A percentile compares a stretch with the other conserved stretches of the same genome.
phyloP scores from a whole-genome alignment of 345 rosid species.

The Isatis tinctoria region DNA sequence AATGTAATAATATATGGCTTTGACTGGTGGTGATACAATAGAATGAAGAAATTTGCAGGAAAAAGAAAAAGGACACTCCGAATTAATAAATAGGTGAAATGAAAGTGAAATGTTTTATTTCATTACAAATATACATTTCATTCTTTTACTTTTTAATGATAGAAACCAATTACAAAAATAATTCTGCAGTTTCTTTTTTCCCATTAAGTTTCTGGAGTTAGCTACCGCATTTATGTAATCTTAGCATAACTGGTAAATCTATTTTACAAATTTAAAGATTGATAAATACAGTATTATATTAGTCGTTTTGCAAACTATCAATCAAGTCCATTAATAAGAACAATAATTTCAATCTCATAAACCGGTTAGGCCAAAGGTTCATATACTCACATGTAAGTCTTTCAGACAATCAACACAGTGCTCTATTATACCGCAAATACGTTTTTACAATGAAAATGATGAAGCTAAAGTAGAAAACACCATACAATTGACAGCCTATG shows the following conservation, averaged over 20 bases:
- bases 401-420: too few relatives aligned
- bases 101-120: not conserved
- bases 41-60: not conserved
- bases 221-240: too few relatives aligned
- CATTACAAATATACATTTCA: not conserved
- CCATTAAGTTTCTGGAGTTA: not conserved
- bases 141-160: not conserved
- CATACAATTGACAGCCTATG: constrained; percentile 21
- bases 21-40: not conserved
- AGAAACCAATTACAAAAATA: not conserved
- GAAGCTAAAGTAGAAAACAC: constrained; percentile 7
- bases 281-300: not conserved
- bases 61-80: not conserved
- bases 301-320: not conserved
- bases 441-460: not conserved
- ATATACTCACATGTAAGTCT: not conserved
- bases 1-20: not conserved
- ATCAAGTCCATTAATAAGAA: not conserved
- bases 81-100: not conserved
- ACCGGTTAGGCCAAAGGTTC: not conserved
- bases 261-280: not conserved
- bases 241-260: too few relatives aligned
- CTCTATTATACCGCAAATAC: not conserved
- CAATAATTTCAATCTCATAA: not conserved
- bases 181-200: not conserved